A percentile compares a stretch with the other conserved stretches of the same genome.
phyloP scores from a whole-genome alignment of 2,329 filamentous ascomycete genomes.

The Fusarium continuum region DNA sequence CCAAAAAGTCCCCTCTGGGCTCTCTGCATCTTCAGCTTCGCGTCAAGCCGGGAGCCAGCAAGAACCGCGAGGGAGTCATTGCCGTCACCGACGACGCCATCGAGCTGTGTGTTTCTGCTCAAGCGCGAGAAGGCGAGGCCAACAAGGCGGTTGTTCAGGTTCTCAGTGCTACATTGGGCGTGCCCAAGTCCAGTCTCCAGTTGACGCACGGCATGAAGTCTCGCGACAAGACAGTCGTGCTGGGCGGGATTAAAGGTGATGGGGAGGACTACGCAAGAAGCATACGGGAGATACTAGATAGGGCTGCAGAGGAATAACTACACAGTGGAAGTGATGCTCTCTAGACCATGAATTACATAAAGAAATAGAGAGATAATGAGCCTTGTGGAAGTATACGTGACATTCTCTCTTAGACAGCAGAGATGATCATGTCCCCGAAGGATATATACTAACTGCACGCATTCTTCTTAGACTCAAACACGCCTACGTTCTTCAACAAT shows the following conservation, averaged over 20 bases:
- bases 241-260: constrained; percentile 49
- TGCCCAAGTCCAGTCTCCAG: constrained; percentile 71
- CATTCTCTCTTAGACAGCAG: too few species aligned
- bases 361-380: too few species aligned
- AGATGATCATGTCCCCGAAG: too few species aligned
- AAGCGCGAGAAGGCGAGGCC: constrained; percentile 72
- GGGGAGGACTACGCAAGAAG: constrained; percentile 42
- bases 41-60: constrained; percentile 72
- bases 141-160: constrained; percentile 73
- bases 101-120: constrained; percentile 72
- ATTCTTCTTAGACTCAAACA: not conserved
- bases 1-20: constrained; percentile 56
- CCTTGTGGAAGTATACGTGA: too few species aligned
- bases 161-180: constrained; percentile 66
- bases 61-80: constrained; percentile 67
- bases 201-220: constrained; percentile 71
- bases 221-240: constrained; percentile 68
- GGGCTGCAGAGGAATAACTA: constrained; percentile 35
- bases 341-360: not conserved
- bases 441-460: too few species aligned
- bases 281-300: constrained; percentile 44
- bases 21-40: constrained; percentile 70
- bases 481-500: not conserved
- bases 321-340: not conserved
- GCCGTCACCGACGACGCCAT: constrained; percentile 65